Evolutionary conservation across 2,329 filamentous ascomycete species (phyloP), one percentile per base, ranked within the genome.

Genomic region (Hymenoscyphus scutula): DNA sequence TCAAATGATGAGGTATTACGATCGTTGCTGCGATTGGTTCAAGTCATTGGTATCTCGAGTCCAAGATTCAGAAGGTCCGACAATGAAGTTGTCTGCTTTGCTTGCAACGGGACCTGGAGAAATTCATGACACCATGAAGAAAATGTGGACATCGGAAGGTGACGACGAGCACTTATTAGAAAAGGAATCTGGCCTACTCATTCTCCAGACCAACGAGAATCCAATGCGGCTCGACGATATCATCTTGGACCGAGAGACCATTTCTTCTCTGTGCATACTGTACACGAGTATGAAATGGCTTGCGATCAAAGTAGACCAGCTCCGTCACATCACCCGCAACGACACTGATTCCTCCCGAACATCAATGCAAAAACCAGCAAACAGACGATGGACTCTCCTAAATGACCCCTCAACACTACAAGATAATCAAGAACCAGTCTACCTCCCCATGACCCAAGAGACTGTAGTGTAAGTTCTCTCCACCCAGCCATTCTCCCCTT

Each of bases 281-380:
- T 96, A 97, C 76, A 97, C 93, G 57, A 97, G 93, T 79, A 96
- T 98, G 92, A 95, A 96, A 80, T 99, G 95, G 95, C 85, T 99
- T 38, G 88, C 90, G 23, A 89, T 89, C 69, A 95, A 94, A 77
- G 87, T 96, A 51, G 80, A 83, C n/a, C 82, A 90, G 62, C 81
- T 99, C 59, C 86, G 95, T 51, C 88, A 94, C 72, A 92, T 97
- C 71, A 94, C 91, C 23, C 81, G 84, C 59, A 86, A 89, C 64
- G 86, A 90, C 54, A 84, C 85, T 41, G 86, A 92, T 75, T 86
- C 86, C 34, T 83, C 86, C 67, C 77, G 81, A 51, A 69, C 65
- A 8, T 65, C 69, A 6, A 66, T 71, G 60, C 70, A 70, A 45
- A 72, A 67, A 45, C 69, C 71, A 23, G 56, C 63, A 3, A 87